phyloP scores from a whole-genome alignment of 768 basidiomycete species.

The Pulveroboletus frians region DNA sequence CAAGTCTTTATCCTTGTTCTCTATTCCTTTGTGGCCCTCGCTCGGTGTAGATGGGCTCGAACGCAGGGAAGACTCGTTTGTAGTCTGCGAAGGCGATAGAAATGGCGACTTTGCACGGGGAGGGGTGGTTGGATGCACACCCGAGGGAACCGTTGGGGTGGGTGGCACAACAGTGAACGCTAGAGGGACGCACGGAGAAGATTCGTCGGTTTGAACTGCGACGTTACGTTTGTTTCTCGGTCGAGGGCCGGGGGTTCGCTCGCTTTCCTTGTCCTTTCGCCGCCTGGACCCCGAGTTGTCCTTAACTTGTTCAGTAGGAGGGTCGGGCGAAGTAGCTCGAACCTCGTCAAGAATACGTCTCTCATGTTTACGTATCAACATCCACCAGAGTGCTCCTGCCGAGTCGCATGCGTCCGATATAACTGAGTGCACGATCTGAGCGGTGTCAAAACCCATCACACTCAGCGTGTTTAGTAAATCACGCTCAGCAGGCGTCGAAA shows the following conservation, averaged over 20 bases:
- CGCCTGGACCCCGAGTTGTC: constrained; percentile 21
- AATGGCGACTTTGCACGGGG: constrained; percentile 48
- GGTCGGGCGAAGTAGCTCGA: constrained; percentile 15
- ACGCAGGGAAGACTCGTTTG: constrained; percentile 43
- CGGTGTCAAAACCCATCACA: constrained; percentile 81
- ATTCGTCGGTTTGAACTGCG: constrained; percentile 46
- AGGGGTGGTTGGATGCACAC: constrained; percentile 44
- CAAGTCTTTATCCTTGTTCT: constrained; percentile 43
- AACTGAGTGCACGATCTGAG: constrained; percentile 93
- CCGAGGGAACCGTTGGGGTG: constrained; percentile 54
- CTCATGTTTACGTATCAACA: constrained; percentile 79
- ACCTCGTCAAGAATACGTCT: constrained; percentile 44
- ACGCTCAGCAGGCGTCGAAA: constrained; percentile 79
- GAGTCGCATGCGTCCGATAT: constrained; percentile 89
- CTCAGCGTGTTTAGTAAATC: constrained; percentile 73
- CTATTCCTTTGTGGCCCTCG: constrained; percentile 49
- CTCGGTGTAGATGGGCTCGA: constrained; percentile 71
- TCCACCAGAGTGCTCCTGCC: constrained; percentile 93
- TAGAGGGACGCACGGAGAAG: constrained; percentile 38
- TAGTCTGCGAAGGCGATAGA: constrained; percentile 52
- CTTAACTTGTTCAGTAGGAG: constrained; percentile 12
- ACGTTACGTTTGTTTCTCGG: constrained; percentile 21
- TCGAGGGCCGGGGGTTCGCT: constrained; percentile 18
- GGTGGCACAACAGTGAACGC: constrained; percentile 72
- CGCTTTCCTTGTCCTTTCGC: constrained; percentile 31